These are phyloP conservation scores for Salicornia ramosissima DNA, from an alignment of 148 eudicot genomes.

Conservation along the genomic window DNA sequence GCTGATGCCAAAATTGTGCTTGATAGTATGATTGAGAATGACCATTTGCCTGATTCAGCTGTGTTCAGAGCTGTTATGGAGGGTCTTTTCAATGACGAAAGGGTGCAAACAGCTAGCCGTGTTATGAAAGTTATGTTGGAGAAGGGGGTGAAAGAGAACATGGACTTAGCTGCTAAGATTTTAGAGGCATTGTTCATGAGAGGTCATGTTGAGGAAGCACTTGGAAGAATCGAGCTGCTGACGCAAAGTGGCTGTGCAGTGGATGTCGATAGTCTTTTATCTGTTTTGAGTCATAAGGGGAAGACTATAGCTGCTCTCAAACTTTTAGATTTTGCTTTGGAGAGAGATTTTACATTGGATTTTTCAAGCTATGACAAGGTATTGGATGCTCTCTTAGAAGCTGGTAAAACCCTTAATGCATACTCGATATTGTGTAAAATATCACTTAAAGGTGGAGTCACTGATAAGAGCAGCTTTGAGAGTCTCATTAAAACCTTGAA, in stretches of 20 bases:
- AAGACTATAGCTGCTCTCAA: constrained; percentile 83
- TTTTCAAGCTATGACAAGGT: constrained; percentile 73
- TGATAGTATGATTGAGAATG: constrained; percentile 83
- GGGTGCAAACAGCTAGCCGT: constrained; percentile 92
- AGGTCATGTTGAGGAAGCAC: constrained; percentile 95
- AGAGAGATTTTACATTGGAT: constrained; percentile 63
- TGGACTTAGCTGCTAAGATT: constrained; percentile 69
- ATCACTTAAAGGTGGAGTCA: constrained; percentile 62
- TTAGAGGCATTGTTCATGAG: constrained; percentile 76
- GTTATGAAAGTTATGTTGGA: constrained; percentile 89
- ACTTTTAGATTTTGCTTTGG: constrained; percentile 71
- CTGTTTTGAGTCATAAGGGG: constrained; percentile 67
- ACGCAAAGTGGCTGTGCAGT: constrained; percentile 62
- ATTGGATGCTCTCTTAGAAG: constrained; percentile 68
- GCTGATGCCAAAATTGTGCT: constrained; percentile 79
- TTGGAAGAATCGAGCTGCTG: constrained; percentile 75
- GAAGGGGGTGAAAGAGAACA: constrained; percentile 76
- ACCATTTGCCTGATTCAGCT: constrained; percentile 68
- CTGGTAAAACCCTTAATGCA: constrained; percentile 91
- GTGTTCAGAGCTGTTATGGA: constrained; percentile 71
- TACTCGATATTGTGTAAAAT: constrained; percentile 86
- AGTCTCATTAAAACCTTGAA: constrained; percentile 67
- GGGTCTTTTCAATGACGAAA: constrained; percentile 75
- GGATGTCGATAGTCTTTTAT: constrained; percentile 54
- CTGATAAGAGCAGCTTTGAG: constrained; percentile 48